These are phyloP conservation scores for Colletotrichum sp. DNA, from an alignment of 2,329 filamentous ascomycete species.

Conservation along the genomic window DNA sequence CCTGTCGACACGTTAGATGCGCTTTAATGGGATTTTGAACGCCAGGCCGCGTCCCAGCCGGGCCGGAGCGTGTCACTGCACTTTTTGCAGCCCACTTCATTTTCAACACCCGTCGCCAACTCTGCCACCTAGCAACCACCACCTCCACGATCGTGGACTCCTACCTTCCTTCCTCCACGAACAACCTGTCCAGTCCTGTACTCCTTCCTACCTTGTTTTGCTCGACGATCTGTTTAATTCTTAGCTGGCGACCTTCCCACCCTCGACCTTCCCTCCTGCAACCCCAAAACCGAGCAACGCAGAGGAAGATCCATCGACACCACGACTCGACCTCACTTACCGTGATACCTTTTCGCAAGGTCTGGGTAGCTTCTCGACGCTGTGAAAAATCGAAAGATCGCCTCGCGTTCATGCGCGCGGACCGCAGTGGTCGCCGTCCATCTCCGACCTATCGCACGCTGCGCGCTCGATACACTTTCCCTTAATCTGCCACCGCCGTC, in stretches of 20 bases:
- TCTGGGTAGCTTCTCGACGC: neutral
- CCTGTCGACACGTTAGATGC: slow-evolving; percentile 12
- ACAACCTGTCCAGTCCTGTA: neutral
- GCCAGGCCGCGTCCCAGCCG: slow-evolving; percentile 11
- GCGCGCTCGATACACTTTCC: neutral
- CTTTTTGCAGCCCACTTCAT: slow-evolving; percentile 17
- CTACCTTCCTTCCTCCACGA: neutral
- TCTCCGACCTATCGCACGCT: neutral
- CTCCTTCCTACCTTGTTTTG: neutral
- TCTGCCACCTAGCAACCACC: neutral
- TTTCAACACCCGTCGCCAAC: neutral
- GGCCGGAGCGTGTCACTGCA: slow-evolving; percentile 15
- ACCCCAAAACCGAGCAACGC: neutral
- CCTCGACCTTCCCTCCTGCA: neutral
- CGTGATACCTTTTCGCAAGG: neutral
- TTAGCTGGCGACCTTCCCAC: neutral
- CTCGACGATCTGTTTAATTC: neutral
- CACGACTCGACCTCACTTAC: neutral
- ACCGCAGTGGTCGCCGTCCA: neutral
- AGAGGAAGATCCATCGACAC: neutral
- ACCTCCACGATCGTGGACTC: neutral
- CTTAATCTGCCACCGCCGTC: neutral
- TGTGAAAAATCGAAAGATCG: neutral
- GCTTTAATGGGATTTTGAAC: slow-evolving; percentile 13
- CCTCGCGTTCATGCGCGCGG: neutral